phyloP scores from a whole-genome alignment of 179 eudicot genomes.

The Sideroxylon spinosum region DNA sequence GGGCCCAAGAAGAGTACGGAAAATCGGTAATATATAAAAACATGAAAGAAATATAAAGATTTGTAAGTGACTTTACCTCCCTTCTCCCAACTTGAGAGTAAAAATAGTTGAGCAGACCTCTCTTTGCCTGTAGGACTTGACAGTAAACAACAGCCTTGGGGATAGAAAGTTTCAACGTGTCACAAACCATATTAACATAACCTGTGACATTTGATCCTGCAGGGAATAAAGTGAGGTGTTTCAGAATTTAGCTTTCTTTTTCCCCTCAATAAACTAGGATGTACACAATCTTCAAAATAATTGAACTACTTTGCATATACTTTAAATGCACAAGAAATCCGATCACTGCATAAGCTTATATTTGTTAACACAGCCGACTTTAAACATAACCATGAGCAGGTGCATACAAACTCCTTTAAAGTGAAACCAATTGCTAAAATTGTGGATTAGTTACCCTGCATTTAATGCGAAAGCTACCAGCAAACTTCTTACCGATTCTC shows the following conservation, averaged over 20 bases:
- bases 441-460: not conserved
- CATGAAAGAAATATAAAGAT: not conserved
- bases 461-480: constrained; percentile 4
- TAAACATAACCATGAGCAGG: not conserved
- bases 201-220: constrained; percentile 85
- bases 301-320: not conserved
- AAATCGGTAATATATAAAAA: not conserved
- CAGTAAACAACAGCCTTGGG: constrained; percentile 97
- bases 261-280: not conserved
- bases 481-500: constrained; percentile 59
- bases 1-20: not conserved
- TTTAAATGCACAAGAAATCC: not conserved
- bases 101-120: constrained; percentile 69
- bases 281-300: not conserved
- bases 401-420: not conserved
- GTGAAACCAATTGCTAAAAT: not conserved
- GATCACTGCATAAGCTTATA: not conserved
- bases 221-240: constrained; percentile 12
- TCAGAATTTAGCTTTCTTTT: constrained; percentile 10
- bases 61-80: constrained; percentile 49
- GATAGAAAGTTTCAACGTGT: constrained; percentile 69
- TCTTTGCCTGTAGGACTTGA: constrained; percentile 91
- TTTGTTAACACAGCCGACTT: not conserved
- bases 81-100: constrained; percentile 80
- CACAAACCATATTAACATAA: constrained; percentile 84